phyloP scores from a whole-genome alignment of 352 stramenopile species.

The Globisporangium emineosum region DNA sequence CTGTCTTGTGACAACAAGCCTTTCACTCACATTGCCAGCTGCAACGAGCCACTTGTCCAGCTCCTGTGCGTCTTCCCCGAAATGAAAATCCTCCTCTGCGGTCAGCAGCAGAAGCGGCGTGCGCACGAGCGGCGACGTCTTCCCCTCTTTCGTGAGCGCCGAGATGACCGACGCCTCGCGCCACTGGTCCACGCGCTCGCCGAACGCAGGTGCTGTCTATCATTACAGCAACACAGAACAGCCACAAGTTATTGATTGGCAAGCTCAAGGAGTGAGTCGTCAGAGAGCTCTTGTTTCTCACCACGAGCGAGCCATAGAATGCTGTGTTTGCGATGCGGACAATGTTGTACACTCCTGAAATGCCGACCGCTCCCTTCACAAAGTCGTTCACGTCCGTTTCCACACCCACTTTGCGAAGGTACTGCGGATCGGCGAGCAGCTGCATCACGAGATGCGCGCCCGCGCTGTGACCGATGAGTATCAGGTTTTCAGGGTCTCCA shows the following conservation, averaged over 20 bases:
- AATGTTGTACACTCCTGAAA: slow-evolving; percentile 87
- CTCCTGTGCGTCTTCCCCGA: slow-evolving; percentile 66
- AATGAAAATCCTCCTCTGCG: slow-evolving; percentile 79
- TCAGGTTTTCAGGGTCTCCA: slow-evolving; percentile 52
- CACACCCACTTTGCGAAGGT: slow-evolving; percentile 36
- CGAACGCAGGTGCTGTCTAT: slow-evolving; percentile 63
- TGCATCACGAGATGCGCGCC: slow-evolving; percentile 81
- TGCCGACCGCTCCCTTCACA: slow-evolving; percentile 59
- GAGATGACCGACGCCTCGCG: slow-evolving; percentile 63
- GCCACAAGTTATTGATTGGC: background rate
- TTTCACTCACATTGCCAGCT: slow-evolving; percentile 46
- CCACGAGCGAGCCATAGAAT: slow-evolving; percentile 67
- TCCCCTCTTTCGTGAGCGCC: slow-evolving; percentile 35
- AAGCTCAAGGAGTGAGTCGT: no score
- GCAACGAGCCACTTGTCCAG: slow-evolving; percentile 55
- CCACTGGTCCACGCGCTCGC: slow-evolving; percentile 60
- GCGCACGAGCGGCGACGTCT: slow-evolving; percentile 38
- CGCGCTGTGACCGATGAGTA: slow-evolving; percentile 73
- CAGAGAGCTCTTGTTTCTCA: background rate
- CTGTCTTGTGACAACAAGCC: background rate
- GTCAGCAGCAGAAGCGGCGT: slow-evolving; percentile 62
- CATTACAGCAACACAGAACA: background rate
- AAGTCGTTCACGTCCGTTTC: slow-evolving; percentile 28
- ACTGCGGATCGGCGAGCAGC: slow-evolving; percentile 53
- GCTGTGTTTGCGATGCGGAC: slow-evolving; percentile 70